Evolutionary conservation across 2,329 filamentous ascomycete genomes (phyloP), one percentile per base, ranked within the genome.

Genomic region (Trichoderma pleuroti): DNA sequence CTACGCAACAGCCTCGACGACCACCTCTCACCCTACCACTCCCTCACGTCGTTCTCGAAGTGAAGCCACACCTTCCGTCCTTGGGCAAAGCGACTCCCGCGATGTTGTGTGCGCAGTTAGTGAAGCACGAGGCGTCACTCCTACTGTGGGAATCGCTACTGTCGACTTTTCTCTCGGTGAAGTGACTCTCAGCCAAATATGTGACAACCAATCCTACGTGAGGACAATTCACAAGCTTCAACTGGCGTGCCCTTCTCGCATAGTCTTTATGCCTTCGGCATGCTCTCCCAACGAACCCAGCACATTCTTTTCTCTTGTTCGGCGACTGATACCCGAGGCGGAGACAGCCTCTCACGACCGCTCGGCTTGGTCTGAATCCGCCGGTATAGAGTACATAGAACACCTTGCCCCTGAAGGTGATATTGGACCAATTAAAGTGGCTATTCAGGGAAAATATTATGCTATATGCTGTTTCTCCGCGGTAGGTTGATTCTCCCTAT

Each of bases 121-220:
- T 75, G 94, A 98, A 79, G 93, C 93, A 56, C 91, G 94, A n/a
- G 93, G 93, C 6, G 88, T 97, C 5, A 91, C 92, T 26, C 93
- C 94, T 0, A 92, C 90, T 0, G 91, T 98, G 2, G 94, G 95
- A 1, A 84, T 97, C 52, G 93, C 93, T 3, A 94, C 98, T 77
- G 85, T 98, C 77, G 97, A 98, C 76, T 85, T 97, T 4, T 91
- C 93, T 54, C 94, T 93, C 3, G 92, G 92, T 49, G 93, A 97
- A 80, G 92, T 90, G 18, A 89, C 94, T 32, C 86, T 98, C 49
- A 97, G 93, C 77, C 93, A 98, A 77, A 95, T 98, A 73, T 94
- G 92, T 77, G 95, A 98, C 79, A 97, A 91, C 70, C 94, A 97
- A 78, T 97, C 94, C 39, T 98, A 97, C 78, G 90, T 94, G 70